phyloP scores from a whole-genome alignment of 164 flowering plant genomes.

The Stephania yunnanensis region DNA sequence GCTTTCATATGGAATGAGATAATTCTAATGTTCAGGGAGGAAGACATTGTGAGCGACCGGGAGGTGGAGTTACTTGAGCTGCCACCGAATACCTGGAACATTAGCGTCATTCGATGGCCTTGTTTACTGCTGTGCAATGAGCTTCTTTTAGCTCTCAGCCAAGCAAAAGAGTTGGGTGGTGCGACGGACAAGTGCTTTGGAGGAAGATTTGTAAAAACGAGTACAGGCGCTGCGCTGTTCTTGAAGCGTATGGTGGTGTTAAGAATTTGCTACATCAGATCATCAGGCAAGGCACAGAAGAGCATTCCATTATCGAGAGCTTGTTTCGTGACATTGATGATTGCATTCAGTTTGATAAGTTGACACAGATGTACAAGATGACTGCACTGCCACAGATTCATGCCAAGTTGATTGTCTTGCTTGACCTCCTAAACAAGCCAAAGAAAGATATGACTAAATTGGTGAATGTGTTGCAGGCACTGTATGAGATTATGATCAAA shows the following conservation, averaged over 20 bases:
- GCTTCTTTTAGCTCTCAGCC: constrained; percentile 77
- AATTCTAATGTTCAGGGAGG: constrained; percentile 62
- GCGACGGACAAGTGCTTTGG: constrained; percentile 62
- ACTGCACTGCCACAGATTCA: constrained; percentile 44
- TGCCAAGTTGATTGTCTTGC: constrained; percentile 46
- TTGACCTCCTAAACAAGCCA: constrained; percentile 45
- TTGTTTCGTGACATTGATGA: constrained; percentile 60
- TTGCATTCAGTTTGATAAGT: constrained; percentile 36
- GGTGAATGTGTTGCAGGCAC: constrained; percentile 68
- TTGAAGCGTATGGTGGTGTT: constrained; percentile 80
- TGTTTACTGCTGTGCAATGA: constrained; percentile 87
- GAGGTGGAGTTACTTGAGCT: constrained; percentile 85
- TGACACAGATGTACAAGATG: constrained; percentile 44
- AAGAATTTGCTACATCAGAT: constrained; percentile 52
- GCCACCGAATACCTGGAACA: constrained; percentile 67
- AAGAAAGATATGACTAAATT: constrained; percentile 39
- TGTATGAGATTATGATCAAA: constrained; percentile 59
- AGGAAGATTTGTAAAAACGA: constrained; percentile 62
- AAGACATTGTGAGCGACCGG: constrained; percentile 70
- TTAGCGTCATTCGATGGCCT: constrained; percentile 93
- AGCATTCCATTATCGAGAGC: constrained; percentile 46
- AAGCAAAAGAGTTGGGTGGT: constrained; percentile 55
- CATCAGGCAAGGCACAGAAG: constrained; percentile 49
- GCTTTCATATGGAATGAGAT: constrained; percentile 91
- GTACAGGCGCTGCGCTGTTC: constrained; percentile 78